phyloP scores from a whole-genome alignment of 2,329 filamentous ascomycete genomes.

The Lasiodiplodia sp. region DNA sequence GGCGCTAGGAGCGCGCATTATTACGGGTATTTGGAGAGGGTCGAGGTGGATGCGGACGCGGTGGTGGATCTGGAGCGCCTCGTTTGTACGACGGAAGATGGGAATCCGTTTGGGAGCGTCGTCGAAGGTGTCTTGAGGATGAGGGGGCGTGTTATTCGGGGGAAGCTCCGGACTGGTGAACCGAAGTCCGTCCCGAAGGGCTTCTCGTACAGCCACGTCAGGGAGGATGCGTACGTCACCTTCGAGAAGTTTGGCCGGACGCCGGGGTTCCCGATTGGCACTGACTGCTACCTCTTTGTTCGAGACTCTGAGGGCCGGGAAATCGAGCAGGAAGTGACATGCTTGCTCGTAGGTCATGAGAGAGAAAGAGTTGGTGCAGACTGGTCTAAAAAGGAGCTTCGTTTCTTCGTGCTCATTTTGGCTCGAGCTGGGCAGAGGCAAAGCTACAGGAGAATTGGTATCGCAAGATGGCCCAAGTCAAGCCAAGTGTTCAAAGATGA shows the following conservation, averaged over 20 bases:
- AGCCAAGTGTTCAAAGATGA: not conserved
- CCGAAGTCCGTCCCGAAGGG: not conserved
- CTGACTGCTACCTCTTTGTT: not conserved
- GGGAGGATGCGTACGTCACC: not conserved
- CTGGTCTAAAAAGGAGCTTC: not conserved
- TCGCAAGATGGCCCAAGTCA: not conserved
- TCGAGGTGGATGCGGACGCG: not conserved
- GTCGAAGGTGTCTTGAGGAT: not conserved
- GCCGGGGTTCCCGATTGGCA: not conserved
- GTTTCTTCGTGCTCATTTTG: not conserved
- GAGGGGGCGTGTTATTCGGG: not conserved
- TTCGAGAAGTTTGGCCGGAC: not conserved
- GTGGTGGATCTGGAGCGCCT: not conserved
- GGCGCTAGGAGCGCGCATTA: not conserved
- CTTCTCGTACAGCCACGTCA: not conserved
- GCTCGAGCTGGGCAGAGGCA: not conserved
- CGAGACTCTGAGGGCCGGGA: not conserved
- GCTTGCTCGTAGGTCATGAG: not conserved
- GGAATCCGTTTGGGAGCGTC: not conserved
- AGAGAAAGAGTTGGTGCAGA: not conserved
- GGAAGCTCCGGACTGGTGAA: not conserved
- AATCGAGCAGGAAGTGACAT: not conserved
- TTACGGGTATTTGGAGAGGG: not conserved
- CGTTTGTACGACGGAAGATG: not conserved
- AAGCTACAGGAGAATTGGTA: not conserved